phyloP scores from a whole-genome alignment of 495 filamentous ascomycete species.

The Aspergillus panamensis region DNA sequence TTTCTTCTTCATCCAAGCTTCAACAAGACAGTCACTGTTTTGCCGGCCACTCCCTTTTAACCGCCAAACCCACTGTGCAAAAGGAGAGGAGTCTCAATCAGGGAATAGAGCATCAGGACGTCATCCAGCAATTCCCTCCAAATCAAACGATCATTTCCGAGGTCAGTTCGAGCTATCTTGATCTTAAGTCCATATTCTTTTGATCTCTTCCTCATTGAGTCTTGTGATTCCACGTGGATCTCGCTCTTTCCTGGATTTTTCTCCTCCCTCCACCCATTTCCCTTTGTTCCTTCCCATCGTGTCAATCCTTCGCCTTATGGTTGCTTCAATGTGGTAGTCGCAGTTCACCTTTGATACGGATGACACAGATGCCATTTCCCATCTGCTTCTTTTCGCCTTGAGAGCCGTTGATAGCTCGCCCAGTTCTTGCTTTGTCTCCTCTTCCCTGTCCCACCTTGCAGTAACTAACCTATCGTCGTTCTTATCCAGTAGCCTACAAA shows the following conservation, averaged over 20 bases:
- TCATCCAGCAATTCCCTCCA: conserved; percentile 5
- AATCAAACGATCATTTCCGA: conserved; percentile 6
- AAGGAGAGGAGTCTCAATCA: conserved; percentile 13
- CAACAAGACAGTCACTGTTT: conserved; percentile 11
- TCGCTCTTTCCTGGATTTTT: conserved; percentile 9
- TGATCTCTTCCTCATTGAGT: background rate
- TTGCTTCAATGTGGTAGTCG: conserved; percentile 17
- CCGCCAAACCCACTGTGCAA: conserved; percentile 12
- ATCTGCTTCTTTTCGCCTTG: conserved; percentile 25
- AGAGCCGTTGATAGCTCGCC: conserved; percentile 32
- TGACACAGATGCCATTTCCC: conserved; percentile 16
- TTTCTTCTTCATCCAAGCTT: conserved; percentile 3
- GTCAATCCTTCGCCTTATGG: conserved; percentile 34
- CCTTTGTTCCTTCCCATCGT: conserved; percentile 22
- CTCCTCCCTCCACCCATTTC: conserved; percentile 11
- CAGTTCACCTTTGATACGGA: conserved; percentile 20
- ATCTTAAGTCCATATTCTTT: background rate
- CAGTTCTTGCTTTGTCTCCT: conserved; percentile 15
- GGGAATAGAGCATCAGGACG: conserved; percentile 6
- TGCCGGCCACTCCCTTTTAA: conserved; percentile 1
- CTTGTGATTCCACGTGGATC: conserved; percentile 13
- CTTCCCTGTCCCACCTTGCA: conserved; percentile 15
- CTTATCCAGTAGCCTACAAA: conserved; percentile 30
- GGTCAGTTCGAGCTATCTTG: conserved; percentile 6
- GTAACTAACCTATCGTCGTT: conserved; percentile 32